Conservation (phyloP, 169 alveolate genomes). For the Perkinsus marinus region DNA sequence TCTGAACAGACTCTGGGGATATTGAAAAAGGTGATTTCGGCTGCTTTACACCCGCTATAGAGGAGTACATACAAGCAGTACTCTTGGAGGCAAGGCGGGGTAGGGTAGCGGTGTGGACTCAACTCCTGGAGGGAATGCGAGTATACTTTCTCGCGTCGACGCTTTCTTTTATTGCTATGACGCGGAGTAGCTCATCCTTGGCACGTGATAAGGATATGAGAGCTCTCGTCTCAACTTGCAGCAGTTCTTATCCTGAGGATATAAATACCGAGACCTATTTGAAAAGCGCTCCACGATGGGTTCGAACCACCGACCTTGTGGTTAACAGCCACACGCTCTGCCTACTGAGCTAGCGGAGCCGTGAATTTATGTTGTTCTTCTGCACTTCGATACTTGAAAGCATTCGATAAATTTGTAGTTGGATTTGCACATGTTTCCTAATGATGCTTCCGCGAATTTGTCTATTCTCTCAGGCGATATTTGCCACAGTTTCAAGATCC, state of each 20-base stretch:
- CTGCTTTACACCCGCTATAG: background rate
- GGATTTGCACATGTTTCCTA: background rate
- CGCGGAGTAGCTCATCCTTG: too few species aligned
- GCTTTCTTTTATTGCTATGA: too few species aligned
- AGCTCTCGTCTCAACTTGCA: too few species aligned
- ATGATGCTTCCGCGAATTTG: background rate
- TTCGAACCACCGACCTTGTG: slow-evolving; percentile 89
- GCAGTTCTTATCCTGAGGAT: too few species aligned
- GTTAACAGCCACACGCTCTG: slow-evolving; percentile 89
- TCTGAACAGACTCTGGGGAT: background rate
- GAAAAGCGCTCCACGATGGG: slow-evolving; percentile 36
- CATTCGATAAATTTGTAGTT: too few species aligned
- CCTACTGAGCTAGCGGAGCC: background rate
- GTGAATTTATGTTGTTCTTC: background rate
- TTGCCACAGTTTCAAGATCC: background rate
- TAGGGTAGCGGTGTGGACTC: background rate
- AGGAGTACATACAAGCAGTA: background rate
- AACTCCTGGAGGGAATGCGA: too few species aligned
- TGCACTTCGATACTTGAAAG: background rate
- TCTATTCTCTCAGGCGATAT: background rate
- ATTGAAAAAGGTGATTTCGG: background rate
- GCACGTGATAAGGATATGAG: too few species aligned
- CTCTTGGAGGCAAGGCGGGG: background rate
- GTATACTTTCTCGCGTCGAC: too few species aligned
- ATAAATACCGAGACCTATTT: too few species aligned